Base-by-base conservation (phyloP, 805 yeast species). In the Lipomyces japonicus region DNA sequence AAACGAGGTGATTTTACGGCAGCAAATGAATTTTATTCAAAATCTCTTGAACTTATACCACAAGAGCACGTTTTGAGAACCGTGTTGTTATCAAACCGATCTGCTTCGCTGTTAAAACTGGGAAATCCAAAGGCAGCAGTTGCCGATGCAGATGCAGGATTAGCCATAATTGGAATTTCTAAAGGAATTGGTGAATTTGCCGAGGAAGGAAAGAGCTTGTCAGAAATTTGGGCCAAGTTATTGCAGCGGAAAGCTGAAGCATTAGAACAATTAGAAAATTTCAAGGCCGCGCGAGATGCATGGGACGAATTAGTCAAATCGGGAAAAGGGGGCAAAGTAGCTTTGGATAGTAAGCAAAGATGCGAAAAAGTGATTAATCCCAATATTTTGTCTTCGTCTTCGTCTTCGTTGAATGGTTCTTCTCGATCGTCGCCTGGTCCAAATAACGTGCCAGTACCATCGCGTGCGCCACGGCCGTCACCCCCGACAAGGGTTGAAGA, bases 291-390 rank as follows among this genome's bases (percentile, higher is more conserved):
- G 0, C 71, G 86, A 23, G 71, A 67, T 0, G 64, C 77, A 4
- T 91, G 88, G 72, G 76, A 75, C 50, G 65, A 71, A 30, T 72
- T 90, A 44, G 74, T 93, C 16, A 77, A 79, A 49, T 77, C 80
- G 51, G 95, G 95, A 0, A 78, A 77, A 22, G 76, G 81, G 2
- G 77, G 80, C 28, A 79, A 81, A 51, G 71, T 77, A 26, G 73
- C 80, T 0, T 69, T 91, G 76, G 96, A 86, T 43, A 95, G 91
- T 2, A 88, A 80, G 63, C 76, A 91, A 61, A 76, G 98, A 50
- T 86, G 96, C 53, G 76, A 76, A 44, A 75, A 75, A 16, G 78
- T 81, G 1, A 65, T 89, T 19, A 75, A 79, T 50, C 93, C 95
- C 2, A 66, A 67, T 30, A 67, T 72, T 21, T 67, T 66, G 53